Percentiles rank a stretch among this genome's conserved stretches.
phyloP scores from a whole-genome alignment of 768 basidiomycete genomes.

The Boletales sp. region DNA sequence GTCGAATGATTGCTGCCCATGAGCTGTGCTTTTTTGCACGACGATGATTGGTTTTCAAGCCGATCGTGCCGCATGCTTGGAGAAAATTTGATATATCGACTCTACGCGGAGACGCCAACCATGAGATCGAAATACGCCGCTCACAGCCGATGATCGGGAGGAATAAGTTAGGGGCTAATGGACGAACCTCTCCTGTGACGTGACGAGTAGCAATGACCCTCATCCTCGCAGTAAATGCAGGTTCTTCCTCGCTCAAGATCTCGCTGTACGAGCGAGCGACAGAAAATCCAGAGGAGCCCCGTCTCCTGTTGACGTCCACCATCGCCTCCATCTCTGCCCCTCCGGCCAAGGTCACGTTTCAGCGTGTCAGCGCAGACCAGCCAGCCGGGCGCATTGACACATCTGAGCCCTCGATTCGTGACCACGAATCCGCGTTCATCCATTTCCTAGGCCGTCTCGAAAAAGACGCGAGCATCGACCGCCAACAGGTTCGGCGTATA shows the following conservation, averaged over 20 bases:
- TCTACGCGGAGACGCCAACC: too few species aligned
- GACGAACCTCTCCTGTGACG: background rate
- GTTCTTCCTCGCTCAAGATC: conserved; percentile 84
- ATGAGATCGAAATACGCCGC: too few species aligned
- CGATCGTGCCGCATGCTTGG: too few species aligned
- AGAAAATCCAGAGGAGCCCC: conserved; percentile 31
- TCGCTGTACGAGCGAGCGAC: conserved; percentile 51
- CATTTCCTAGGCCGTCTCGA: conserved; percentile 53
- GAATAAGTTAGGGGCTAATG: background rate
- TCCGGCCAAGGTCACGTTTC: conserved; percentile 49
- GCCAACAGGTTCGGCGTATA: conserved; percentile 45
- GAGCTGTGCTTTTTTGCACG: background rate
- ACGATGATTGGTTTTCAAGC: conserved; percentile 1
- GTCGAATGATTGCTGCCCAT: background rate
- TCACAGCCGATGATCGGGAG: too few species aligned
- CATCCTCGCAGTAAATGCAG: conserved; percentile 73
- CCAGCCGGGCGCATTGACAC: conserved; percentile 19
- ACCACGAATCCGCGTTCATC: conserved; percentile 61
- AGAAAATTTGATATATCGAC: too few species aligned
- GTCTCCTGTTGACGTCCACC: conserved; percentile 48
- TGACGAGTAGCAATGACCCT: conserved; percentile 25
- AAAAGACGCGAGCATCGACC: conserved; percentile 40
- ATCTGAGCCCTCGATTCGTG: conserved; percentile 36
- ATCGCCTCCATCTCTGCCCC: conserved; percentile 58
- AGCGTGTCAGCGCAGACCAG: conserved; percentile 5